Base-by-base conservation (phyloP, 2,329 filamentous ascomycete genomes). In the Fusarium oligoseptatum region DNA sequence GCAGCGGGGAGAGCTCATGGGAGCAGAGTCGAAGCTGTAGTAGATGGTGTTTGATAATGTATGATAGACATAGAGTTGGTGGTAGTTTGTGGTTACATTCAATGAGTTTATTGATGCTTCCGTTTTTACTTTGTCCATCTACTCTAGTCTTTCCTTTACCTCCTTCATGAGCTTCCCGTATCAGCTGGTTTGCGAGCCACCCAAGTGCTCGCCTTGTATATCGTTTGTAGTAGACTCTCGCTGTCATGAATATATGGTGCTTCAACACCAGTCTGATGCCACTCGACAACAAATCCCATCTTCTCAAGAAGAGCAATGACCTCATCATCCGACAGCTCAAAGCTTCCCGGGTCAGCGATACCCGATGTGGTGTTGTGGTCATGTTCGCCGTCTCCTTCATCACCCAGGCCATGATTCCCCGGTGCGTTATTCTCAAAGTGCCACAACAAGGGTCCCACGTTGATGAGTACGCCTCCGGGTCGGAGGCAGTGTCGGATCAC, bases 391-490 rank as follows among this genome's bases (percentile, higher is more conserved):
- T 88, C 87, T 32, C 85, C 86, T 62, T 88, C 87, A 41, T 86
- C 84, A 37, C 88, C 86, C 45, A 86, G 84, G 14, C 88, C 85
- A 78, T 90, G 86, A 74, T 88, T 87, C 43, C 90, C 89, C 0
- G 89, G 90, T 1, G 90, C 87, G 48, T 92, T 89, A 75, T 95
- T 93, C 81, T 97, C 95, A 81, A 97, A 98, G 82, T 99, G 97
- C 97, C 97, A 99, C 45, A 98, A 86, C 64, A 99, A 84, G 1
- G 97, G 97, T 0, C 97, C 97, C 27, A 97, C 86, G 79, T 99
- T 99, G 80, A 98, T 89, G 86, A 97, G 94, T 5, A 97, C 79
- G 0, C 97, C 97, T 29, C 93, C 93, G 0, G 90, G 87, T 75
- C 89, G 91, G 60, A 99, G 88, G 79, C 95, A 97, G 80, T 93